phyloP scores from a whole-genome alignment of 2,329 filamentous ascomycete genomes.

The Pseudogymnoascus sp. region DNA sequence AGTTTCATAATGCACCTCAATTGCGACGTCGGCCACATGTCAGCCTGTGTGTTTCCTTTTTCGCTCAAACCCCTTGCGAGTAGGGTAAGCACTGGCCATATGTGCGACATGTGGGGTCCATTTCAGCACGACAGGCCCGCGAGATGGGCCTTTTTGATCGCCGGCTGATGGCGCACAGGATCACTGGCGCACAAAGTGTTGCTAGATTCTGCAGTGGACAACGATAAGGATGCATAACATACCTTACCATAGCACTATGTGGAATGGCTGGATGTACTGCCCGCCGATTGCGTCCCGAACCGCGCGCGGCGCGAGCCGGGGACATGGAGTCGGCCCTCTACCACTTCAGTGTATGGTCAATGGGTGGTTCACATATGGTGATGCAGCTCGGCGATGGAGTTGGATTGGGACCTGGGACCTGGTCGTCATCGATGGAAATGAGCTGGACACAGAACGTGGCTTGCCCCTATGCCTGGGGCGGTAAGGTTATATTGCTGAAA shows the following conservation, averaged over 20 bases:
- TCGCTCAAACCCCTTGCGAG: background rate
- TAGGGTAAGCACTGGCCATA: background rate
- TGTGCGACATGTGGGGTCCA: constrained; percentile 2
- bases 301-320: background rate
- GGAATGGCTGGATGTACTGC: background rate
- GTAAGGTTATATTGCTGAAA: background rate
- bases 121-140: background rate
- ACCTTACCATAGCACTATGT: background rate
- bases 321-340: constrained; percentile 1
- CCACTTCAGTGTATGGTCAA: background rate
- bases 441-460: background rate
- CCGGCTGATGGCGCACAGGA: background rate
- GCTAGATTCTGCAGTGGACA: background rate
- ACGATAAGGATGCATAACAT: constrained; percentile 1
- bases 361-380: background rate
- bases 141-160: background rate
- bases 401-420: background rate
- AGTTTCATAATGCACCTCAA: constrained; percentile 6
- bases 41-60: background rate
- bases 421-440: background rate
- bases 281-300: constrained; percentile 1
- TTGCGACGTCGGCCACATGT: background rate
- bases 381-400: background rate
- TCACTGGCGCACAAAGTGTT: background rate
- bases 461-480: background rate